Evolutionary conservation across 768 basidiomycete genomes (phyloP).

Genomic region (Podaxis sp.): DNA sequence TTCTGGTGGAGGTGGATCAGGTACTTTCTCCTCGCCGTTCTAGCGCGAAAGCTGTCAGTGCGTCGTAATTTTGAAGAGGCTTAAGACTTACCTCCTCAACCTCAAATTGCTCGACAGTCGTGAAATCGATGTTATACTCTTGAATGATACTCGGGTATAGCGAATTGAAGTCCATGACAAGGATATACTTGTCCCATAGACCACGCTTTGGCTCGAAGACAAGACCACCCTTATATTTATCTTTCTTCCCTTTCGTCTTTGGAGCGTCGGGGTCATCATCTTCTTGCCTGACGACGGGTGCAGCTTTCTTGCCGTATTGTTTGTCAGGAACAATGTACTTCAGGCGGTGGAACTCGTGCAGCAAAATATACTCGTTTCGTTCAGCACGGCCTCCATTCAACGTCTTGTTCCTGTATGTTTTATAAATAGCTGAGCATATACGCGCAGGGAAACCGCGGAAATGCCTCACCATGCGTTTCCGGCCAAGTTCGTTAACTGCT

Average conservation of each 20-base stretch:
- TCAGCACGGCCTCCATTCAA: conserved; percentile 97
- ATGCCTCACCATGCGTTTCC: conserved; percentile 87
- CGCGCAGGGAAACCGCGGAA: neutral
- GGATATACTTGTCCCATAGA: conserved; percentile 92
- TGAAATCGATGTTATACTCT: conserved; percentile 99
- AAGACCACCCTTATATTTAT: conserved; percentile 98
- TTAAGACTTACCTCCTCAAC: conserved; percentile 44
- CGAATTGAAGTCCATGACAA: conserved; percentile 99
- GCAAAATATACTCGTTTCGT: conserved; percentile 96
- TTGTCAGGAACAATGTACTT: conserved; percentile 99
- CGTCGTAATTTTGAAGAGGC: neutral
- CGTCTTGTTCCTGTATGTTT: conserved; percentile 80
- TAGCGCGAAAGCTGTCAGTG: conserved; percentile 13
- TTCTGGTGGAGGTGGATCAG: conserved; percentile 76
- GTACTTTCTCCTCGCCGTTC: conserved; percentile 77
- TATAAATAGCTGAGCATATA: neutral
- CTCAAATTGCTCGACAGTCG: conserved; percentile 78
- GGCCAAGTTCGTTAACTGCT: conserved; percentile 91
- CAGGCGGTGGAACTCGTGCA: conserved; percentile 95
- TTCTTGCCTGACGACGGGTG: conserved; percentile 43
- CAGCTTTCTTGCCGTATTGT: conserved; percentile 71
- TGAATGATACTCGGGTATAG: conserved; percentile 99
- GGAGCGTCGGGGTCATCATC: conserved; percentile 44
- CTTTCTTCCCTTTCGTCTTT: conserved; percentile 64
- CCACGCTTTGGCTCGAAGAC: conserved; percentile 96